Evolutionary conservation across 495 filamentous ascomycete genomes (phyloP), one percentile per base, ranked within the genome.

Genomic region (Aspergillus campestris): DNA sequence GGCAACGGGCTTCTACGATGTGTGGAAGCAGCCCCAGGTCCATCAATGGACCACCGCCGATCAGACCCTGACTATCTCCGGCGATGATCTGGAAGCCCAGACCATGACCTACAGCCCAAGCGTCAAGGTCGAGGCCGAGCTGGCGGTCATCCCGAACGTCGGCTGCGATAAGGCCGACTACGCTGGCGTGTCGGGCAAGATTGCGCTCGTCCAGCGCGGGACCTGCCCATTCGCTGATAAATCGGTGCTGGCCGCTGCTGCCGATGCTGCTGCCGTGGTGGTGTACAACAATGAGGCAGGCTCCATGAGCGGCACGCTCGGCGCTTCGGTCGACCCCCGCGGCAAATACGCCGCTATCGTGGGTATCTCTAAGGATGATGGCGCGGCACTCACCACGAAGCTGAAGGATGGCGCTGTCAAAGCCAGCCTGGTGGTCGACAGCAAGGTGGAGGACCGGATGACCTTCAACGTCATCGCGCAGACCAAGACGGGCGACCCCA

Each of bases 381-480:
- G 80, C 14, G 40, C 66, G 33, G 59, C 61, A 1, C 49, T 85
- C 11, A 44, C 77, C 11, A 61, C 49, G 13, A 53, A 57, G 7
- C 52, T 80, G 31, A 52, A 46, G 15, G 55, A 42, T 0, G 75
- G 74, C 14, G 48, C 46, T 6, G 50, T 61, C 8, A 56, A 45
- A 14, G 57, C 61, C 4, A 50, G 53, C 31, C 50, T 70, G 11
- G 41, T 49, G 30, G 49, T 72, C 4, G 49, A 75, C 34, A 59
- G 67, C 29, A 51, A 66, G 34, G 48, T 70, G 9, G 69, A 78
- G 50, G 66, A 69, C 36, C 64, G 74, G 12, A 70, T 67, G 5
- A 82, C 66, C 0, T 70, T 72, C 66, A 86, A 88, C 48, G 79
- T 87, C n/a, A 69, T 86, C 44, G 84, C 82, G 8, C 73, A 78